Conservation (phyloP, 2,329 filamentous ascomycete genomes). For the Diaporthe citrichinensis region DNA sequence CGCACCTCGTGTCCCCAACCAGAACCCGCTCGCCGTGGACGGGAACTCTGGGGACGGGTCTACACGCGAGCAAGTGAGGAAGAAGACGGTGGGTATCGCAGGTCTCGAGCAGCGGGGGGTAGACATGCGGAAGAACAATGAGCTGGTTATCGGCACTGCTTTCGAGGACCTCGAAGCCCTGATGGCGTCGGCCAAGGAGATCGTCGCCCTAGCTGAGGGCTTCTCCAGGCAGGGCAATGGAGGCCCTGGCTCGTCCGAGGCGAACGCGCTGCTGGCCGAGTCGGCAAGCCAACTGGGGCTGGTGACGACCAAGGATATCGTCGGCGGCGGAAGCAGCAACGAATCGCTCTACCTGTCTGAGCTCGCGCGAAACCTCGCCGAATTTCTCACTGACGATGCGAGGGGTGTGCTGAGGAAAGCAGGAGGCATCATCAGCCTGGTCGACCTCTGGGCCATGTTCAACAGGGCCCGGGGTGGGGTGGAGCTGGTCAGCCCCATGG, state of each 20-base stretch:
- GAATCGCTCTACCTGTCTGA: conserved; percentile 93
- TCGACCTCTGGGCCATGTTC: conserved; percentile 95
- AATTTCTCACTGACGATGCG: conserved; percentile 89
- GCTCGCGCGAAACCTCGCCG: conserved; percentile 85
- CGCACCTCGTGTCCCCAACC: conserved; percentile 87
- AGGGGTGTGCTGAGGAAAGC: conserved; percentile 83
- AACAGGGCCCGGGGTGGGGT: conserved; percentile 94
- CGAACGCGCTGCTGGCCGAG: conserved; percentile 82
- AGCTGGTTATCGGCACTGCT: conserved; percentile 90
- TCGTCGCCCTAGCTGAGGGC: conserved; percentile 91
- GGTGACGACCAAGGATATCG: conserved; percentile 95
- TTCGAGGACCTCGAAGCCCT: conserved; percentile 97
- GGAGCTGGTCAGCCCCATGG: conserved; percentile 90
- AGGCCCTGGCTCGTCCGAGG: conserved; percentile 75
- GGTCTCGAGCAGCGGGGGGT: conserved; percentile 89
- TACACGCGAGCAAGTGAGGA: conserved; percentile 30
- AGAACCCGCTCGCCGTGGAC: conserved; percentile 57
- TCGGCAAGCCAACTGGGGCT: conserved; percentile 88
- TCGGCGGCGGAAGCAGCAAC: conserved; percentile 79
- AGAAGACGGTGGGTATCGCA: conserved; percentile 86
- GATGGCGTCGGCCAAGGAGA: conserved; percentile 97
- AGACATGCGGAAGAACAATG: conserved; percentile 91
- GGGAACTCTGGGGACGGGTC: conserved; percentile 50
- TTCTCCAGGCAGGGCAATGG: conserved; percentile 79
- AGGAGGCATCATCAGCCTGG: conserved; percentile 89